phyloP scores from a whole-genome alignment of 345 rosid species.

The Balakata baccata region DNA sequence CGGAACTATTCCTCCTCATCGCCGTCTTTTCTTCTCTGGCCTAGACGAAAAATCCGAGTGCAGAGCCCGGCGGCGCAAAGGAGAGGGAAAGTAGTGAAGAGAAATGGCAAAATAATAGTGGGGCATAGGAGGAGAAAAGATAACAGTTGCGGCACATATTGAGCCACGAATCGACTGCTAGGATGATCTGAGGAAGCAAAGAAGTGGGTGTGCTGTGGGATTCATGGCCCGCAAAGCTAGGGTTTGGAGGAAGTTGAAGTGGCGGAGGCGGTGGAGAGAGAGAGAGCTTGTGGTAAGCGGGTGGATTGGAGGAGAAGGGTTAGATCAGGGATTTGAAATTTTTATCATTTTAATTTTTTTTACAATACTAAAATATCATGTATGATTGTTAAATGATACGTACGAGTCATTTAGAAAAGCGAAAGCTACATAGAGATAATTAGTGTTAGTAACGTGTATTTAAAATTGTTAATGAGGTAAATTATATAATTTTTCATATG shows the following conservation, averaged over 20 bases:
- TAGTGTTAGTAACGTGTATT: too few relatives aligned
- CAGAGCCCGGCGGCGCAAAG: slow-evolving; percentile 48
- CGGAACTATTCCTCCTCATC: slow-evolving; percentile 31
- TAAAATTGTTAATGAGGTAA: too few relatives aligned
- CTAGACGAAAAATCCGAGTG: slow-evolving; percentile 30
- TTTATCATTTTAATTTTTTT: too few relatives aligned
- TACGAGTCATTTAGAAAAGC: too few relatives aligned
- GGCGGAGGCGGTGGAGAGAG: slow-evolving; percentile 8
- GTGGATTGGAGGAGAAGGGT: too few relatives aligned
- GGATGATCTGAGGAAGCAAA: slow-evolving; percentile 31
- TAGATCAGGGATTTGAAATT: too few relatives aligned
- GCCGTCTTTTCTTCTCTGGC: slow-evolving; percentile 11
- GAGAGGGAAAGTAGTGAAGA: slow-evolving; percentile 51
- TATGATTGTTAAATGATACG: too few relatives aligned
- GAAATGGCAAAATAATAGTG: slow-evolving; percentile 53
- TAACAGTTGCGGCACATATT: slow-evolving; percentile 45
- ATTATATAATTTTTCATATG: too few relatives aligned
- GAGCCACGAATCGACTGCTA: slow-evolving; percentile 42
- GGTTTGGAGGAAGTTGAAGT: not conserved
- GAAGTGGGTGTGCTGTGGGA: slow-evolving; percentile 5
- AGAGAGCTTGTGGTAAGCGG: not conserved
- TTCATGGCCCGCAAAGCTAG: slow-evolving; percentile 1
- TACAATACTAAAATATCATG: too few relatives aligned
- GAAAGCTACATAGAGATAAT: too few relatives aligned
- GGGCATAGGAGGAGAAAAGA: slow-evolving; percentile 49